These are phyloP conservation scores for Colletotrichum sp. DNA, from an alignment of 2,329 filamentous ascomycete genomes.

Conservation along the genomic window DNA sequence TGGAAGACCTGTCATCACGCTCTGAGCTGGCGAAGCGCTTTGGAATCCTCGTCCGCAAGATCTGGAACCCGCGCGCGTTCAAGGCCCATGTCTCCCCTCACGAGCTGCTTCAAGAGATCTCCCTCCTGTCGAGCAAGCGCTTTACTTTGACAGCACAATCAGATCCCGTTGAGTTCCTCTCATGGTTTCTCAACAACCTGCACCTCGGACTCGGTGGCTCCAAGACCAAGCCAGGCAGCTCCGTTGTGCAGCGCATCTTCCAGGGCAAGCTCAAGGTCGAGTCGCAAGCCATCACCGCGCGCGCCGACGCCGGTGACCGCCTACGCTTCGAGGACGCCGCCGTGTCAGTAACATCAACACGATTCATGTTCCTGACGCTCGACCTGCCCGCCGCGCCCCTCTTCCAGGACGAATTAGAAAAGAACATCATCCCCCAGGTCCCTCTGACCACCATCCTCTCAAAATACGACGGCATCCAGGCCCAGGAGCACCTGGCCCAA, in stretches of 20 bases:
- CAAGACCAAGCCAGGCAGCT: conserved; percentile 82
- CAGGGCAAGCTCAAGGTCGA: conserved; percentile 92
- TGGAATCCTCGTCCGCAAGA: conserved; percentile 89
- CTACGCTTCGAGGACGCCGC: conserved; percentile 90
- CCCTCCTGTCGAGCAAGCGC: conserved; percentile 86
- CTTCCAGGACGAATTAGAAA: conserved; percentile 93
- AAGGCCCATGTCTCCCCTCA: conserved; percentile 96
- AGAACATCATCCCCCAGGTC: conserved; percentile 95
- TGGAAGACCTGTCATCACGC: conserved; percentile 77
- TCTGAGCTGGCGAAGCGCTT: conserved; percentile 87
- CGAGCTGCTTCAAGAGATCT: conserved; percentile 94
- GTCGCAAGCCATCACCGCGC: conserved; percentile 90
- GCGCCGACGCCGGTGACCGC: conserved; percentile 85
- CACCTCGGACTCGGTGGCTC: conserved; percentile 91
- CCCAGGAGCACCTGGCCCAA: conserved; percentile 88
- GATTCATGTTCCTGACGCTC: conserved; percentile 90
- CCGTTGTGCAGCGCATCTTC: conserved; percentile 90
- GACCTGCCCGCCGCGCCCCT: conserved; percentile 91
- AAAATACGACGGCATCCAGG: conserved; percentile 90
- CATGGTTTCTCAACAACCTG: conserved; percentile 96
- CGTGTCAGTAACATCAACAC: conserved; percentile 77
- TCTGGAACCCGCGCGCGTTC: conserved; percentile 97
- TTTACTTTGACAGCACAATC: conserved; percentile 91
- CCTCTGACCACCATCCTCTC: conserved; percentile 81
- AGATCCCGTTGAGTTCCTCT: conserved; percentile 94